phyloP scores from a whole-genome alignment of 225 moss, liverwort and hornwort genomes.

The Polytrichum formosum region DNA sequence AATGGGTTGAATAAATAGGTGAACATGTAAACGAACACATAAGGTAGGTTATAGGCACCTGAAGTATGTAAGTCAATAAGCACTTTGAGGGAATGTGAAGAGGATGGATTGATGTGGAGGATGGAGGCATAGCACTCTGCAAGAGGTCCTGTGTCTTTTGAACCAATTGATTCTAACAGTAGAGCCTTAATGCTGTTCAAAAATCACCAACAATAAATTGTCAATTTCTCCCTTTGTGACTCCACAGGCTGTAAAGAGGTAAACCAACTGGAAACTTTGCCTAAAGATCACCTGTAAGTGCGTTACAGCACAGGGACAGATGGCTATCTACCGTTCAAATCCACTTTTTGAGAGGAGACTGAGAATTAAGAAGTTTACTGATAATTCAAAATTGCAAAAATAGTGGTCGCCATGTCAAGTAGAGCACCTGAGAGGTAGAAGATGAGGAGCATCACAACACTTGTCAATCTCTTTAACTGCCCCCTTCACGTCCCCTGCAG shows the following conservation, averaged over 20 bases:
- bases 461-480: slow-evolving; percentile 77
- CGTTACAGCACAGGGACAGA: too few relatives aligned
- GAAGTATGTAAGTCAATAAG: slow-evolving; percentile 61
- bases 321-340: too few relatives aligned
- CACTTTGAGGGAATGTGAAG: slow-evolving; percentile 53
- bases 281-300: too few relatives aligned
- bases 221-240: too few relatives aligned
- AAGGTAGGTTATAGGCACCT: slow-evolving; percentile 31
- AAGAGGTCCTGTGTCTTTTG: slow-evolving; percentile 53
- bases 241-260: neutral
- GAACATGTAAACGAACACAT: neutral
- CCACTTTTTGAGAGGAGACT: too few relatives aligned
- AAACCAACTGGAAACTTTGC: neutral
- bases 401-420: neutral
- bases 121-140: slow-evolving; percentile 51
- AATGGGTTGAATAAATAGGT: neutral
- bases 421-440: slow-evolving; percentile 65
- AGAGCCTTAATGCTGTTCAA: slow-evolving; percentile 69
- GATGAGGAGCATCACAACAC: slow-evolving; percentile 49
- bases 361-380: too few relatives aligned
- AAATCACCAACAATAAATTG: slow-evolving; percentile 2
- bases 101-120: slow-evolving; percentile 65
- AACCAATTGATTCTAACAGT: slow-evolving; percentile 71
- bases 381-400: too few relatives aligned
- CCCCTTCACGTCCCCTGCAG: slow-evolving; percentile 75